phyloP scores from a whole-genome alignment of 768 basidiomycete genomes.

The Trichaptum fuscoviolaceum region DNA sequence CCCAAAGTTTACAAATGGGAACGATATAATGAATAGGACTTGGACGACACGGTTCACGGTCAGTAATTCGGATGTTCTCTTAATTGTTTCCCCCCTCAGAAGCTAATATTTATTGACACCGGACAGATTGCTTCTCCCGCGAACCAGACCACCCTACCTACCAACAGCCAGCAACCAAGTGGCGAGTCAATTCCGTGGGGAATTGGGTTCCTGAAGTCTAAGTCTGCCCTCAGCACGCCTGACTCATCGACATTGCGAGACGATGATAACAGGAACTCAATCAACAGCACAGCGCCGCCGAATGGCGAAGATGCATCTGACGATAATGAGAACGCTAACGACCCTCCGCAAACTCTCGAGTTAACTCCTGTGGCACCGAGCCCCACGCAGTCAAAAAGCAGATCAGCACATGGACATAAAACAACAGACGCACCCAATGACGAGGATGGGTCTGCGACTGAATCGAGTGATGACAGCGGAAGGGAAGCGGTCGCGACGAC shows the following conservation, averaged over 20 bases:
- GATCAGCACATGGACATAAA: constrained; percentile 1
- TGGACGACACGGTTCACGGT: constrained; percentile 40
- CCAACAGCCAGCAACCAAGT: constrained; percentile 27
- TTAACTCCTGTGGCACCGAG: background rate
- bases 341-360: background rate
- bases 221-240: background rate
- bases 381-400: background rate
- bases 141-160: constrained; percentile 23
- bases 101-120: background rate
- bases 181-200: constrained; percentile 36
- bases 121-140: constrained; percentile 29
- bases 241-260: background rate
- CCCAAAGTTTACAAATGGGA: constrained; percentile 26
- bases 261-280: background rate
- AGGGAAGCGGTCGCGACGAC: background rate
- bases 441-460: background rate
- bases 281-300: background rate
- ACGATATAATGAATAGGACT: constrained; percentile 16
- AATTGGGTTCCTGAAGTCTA: constrained; percentile 15
- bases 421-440: background rate
- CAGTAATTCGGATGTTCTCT: constrained; percentile 7
- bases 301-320: background rate
- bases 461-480: background rate
- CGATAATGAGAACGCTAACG: background rate
- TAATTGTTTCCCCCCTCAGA: background rate